Conservation (phyloP, 2,329 filamentous ascomycete species). For the Beauveria sp. region DNA sequence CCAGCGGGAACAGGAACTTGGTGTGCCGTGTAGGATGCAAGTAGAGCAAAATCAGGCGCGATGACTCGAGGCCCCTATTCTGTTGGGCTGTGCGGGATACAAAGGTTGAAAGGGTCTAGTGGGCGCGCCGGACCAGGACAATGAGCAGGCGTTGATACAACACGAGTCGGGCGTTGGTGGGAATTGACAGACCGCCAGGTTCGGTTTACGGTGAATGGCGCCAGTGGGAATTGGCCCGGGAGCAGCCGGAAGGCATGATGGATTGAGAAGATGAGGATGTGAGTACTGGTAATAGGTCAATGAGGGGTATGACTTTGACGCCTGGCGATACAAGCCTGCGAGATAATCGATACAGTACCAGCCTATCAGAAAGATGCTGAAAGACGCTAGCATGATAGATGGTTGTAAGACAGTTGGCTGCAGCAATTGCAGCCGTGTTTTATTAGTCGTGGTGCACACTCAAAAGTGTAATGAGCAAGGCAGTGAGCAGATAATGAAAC, state of each 20-base stretch:
- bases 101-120: background rate
- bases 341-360: background rate
- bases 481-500: too few relatives aligned
- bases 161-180: background rate
- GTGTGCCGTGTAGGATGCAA: background rate
- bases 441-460: too few relatives aligned
- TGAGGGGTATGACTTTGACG: background rate
- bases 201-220: background rate
- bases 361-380: background rate
- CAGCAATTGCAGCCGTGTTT: background rate
- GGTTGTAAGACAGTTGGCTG: too few relatives aligned
- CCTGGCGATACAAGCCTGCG: background rate
- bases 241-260: background rate
- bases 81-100: background rate
- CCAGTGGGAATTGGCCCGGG: too few relatives aligned
- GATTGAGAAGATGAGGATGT: background rate
- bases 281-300: background rate
- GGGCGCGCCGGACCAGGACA: background rate
- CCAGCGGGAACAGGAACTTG: background rate
- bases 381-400: background rate
- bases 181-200: background rate
- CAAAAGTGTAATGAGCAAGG: too few relatives aligned
- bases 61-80: background rate
- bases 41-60: background rate
- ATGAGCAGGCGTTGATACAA: background rate